phyloP scores from a whole-genome alignment of 495 filamentous ascomycete species.

The Podospora pseudopauciseta region DNA sequence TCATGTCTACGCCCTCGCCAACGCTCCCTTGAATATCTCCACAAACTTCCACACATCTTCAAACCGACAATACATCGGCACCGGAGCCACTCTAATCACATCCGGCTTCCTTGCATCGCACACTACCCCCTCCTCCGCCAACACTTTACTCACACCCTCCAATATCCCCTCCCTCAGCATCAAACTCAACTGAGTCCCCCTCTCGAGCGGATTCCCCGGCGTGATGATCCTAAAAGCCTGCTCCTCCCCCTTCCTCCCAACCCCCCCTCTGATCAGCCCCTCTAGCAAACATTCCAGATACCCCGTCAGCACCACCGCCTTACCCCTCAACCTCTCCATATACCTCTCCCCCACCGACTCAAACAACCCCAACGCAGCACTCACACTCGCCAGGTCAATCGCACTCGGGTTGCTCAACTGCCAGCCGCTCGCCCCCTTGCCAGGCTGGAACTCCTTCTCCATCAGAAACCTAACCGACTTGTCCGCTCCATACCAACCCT shows the following conservation, averaged over 20 bases:
- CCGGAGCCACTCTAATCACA: slow-evolving; percentile 82
- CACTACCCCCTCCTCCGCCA: slow-evolving; percentile 68
- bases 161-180: slow-evolving; percentile 62
- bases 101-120: slow-evolving; percentile 84
- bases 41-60: slow-evolving; percentile 76
- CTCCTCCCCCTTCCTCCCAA: slow-evolving; percentile 33
- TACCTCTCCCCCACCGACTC: slow-evolving; percentile 46
- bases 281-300: slow-evolving; percentile 72
- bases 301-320: slow-evolving; percentile 68
- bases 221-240: slow-evolving; percentile 73
- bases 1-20: slow-evolving; percentile 22
- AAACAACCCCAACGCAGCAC: slow-evolving; percentile 74
- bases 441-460: slow-evolving; percentile 70
- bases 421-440: slow-evolving; percentile 60
- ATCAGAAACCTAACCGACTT: slow-evolving; percentile 71
- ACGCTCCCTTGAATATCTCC: slow-evolving; percentile 48
- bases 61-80: slow-evolving; percentile 82
- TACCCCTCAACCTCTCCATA: slow-evolving; percentile 64
- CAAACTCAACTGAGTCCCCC: slow-evolving; percentile 83
- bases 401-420: slow-evolving; percentile 63
- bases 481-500: slow-evolving; percentile 83
- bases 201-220: slow-evolving; percentile 62
- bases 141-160: slow-evolving; percentile 57
- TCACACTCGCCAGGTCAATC: slow-evolving; percentile 60
- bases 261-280: slow-evolving; percentile 30